A percentile compares a stretch with the other conserved stretches of the same genome.
These are phyloP conservation scores for Gentiana straminea DNA, from an alignment of 257 asterid species.

Conservation along the genomic window DNA sequence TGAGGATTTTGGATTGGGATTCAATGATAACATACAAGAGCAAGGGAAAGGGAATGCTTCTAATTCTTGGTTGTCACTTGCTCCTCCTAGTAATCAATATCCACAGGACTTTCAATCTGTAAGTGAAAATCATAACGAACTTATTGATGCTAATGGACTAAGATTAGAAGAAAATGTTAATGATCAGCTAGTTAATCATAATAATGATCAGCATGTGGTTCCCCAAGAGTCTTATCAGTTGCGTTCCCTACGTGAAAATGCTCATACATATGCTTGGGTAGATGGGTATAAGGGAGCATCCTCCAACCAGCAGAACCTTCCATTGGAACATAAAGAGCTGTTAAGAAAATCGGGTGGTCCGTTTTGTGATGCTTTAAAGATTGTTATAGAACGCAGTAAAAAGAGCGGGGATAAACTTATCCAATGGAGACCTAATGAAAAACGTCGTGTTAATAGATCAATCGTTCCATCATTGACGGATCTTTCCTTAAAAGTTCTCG, in stretches of 20 bases:
- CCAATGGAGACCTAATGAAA: slow-evolving; percentile 39
- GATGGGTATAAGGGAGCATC: slow-evolving; percentile 21
- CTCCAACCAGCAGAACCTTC: slow-evolving; percentile 24
- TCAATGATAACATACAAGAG: slow-evolving; percentile 30
- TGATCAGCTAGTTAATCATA: neutral
- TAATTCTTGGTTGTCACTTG: slow-evolving; percentile 41
- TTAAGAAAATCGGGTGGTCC: slow-evolving; percentile 36
- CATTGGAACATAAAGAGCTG: slow-evolving; percentile 19
- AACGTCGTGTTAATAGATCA: slow-evolving; percentile 1
- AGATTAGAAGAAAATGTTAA: neutral
- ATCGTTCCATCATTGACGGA: slow-evolving; percentile 52
- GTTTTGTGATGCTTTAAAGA: slow-evolving; percentile 47
- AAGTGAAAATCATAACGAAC: neutral
- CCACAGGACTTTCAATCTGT: slow-evolving; percentile 4
- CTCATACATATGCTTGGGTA: slow-evolving; percentile 40
- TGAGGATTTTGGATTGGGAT: slow-evolving; percentile 26
- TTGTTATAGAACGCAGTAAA: slow-evolving; percentile 27
- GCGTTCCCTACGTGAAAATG: slow-evolving; percentile 15
- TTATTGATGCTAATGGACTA: neutral
- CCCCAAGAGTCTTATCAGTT: too few species aligned
- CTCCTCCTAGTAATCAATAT: slow-evolving; percentile 2
- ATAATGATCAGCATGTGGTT: too few species aligned
- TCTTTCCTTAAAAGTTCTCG: slow-evolving; percentile 48
- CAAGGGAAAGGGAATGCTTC: slow-evolving; percentile 28
- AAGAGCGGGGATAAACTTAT: slow-evolving; percentile 23